Evolutionary conservation across 176 grass and related monocot species (phyloP).

Genomic region (Lolium rigidum): DNA sequence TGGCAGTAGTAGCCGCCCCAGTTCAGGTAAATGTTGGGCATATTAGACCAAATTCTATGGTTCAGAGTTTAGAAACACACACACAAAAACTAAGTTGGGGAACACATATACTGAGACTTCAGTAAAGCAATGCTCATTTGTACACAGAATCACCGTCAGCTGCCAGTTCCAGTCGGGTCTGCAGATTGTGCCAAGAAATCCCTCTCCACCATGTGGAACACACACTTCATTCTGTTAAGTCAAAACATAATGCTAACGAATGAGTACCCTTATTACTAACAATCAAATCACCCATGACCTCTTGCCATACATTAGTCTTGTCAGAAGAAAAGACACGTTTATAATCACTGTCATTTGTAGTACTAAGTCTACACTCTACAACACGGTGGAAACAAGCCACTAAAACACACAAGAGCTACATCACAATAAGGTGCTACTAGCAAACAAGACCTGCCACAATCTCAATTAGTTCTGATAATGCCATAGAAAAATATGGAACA

Average conservation of each 20-base stretch:
- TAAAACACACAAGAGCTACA: not conserved
- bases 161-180: conserved; percentile 72
- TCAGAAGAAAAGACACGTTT: not conserved
- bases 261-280: conserved; percentile 17
- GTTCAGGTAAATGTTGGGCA: not conserved
- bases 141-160: conserved; percentile 68
- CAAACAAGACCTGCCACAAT: not conserved
- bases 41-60: not conserved
- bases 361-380: not conserved
- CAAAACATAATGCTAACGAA: conserved; percentile 22
- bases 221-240: too few species aligned
- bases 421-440: conserved; percentile 24
- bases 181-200: conserved; percentile 84
- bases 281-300: not conserved
- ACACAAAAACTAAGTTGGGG: too few species aligned
- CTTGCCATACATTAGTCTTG: not conserved
- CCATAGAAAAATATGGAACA: not conserved
- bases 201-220: conserved; percentile 94
- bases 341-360: not conserved
- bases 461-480: not conserved
- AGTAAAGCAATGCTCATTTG: conserved; percentile 57
- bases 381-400: not conserved
- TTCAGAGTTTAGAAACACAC: too few species aligned
- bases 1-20: not conserved
- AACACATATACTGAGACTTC: not conserved